A percentile compares a stretch with the other conserved stretches of the same genome.
Conservation (phyloP, 768 basidiomycete genomes). For the Coprinopsis strossmayeri region DNA sequence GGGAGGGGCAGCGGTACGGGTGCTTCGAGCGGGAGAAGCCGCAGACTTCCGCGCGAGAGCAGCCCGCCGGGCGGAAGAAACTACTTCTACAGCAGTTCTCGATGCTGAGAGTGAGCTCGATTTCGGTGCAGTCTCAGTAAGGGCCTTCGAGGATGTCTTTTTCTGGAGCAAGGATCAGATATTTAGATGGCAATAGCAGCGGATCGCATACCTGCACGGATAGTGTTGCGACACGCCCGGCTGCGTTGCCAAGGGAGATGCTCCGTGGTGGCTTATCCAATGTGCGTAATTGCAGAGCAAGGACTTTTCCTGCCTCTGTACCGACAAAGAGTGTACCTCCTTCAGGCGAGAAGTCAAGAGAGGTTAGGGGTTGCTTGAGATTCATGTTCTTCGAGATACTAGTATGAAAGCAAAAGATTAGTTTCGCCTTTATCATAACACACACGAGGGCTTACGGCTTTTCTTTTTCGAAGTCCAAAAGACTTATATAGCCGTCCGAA, state of each 20-base stretch:
- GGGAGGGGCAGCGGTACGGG: neutral
- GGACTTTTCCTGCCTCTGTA: slow-evolving; percentile 55
- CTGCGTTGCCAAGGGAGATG: slow-evolving; percentile 42
- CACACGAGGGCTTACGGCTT: slow-evolving; percentile 42
- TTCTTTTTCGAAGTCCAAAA: slow-evolving; percentile 73
- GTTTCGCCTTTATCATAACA: neutral
- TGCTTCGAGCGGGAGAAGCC: slow-evolving; percentile 3
- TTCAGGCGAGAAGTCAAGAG: slow-evolving; percentile 62
- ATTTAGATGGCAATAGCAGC: neutral
- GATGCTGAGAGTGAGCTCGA: neutral
- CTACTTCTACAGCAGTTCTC: neutral
- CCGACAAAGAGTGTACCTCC: slow-evolving; percentile 64
- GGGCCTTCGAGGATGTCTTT: slow-evolving; percentile 1
- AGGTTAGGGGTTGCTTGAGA: slow-evolving; percentile 47
- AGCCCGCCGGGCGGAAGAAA: no score
- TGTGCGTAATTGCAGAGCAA: slow-evolving; percentile 57
- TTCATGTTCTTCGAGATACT: slow-evolving; percentile 58
- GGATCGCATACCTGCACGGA: slow-evolving; percentile 46
- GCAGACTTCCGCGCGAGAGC: neutral
- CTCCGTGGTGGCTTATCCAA: slow-evolving; percentile 59
- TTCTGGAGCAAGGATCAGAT: neutral
- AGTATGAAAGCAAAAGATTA: neutral
- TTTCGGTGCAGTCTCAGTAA: neutral
- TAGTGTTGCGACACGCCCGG: slow-evolving; percentile 43
- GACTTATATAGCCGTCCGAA: slow-evolving; percentile 43